Evolutionary conservation across 306 rosid species (phyloP), one percentile per base, ranked within the genome.

Genomic region (Psophocarpus tetragonolobus): DNA sequence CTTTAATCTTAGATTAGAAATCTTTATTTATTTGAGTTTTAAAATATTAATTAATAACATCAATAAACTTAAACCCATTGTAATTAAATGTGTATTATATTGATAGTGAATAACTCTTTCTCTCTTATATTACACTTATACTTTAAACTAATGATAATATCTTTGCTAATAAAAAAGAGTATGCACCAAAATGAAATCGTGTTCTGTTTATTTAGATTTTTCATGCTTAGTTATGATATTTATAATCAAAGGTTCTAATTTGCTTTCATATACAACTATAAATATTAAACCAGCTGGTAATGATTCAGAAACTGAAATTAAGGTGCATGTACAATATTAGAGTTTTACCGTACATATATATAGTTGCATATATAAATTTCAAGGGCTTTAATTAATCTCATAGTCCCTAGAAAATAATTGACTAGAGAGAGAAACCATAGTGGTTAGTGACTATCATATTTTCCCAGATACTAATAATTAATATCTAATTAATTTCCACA

Each of bases 391-490:
- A 60, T 35, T 35, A n/a, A 39, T 27, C 7, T 36, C 30, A 42
- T 41, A 53, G 12, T 23, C 35, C 69, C 26, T 18, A 5, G 17
- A 13, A 9, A 30, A 4, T 2, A 65, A 41, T 12, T 63, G 33
- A 45, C 6, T 35, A 14, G 33, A 4, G 35, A 14, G 33, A 4
- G 35, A 71, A 36, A 61, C 23, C 21, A 42, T 79, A 32, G 29
- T 79, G 69, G 41, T 64, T 78, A 30, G 35, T 78, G 58, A 50
- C 50, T 45, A 17, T 8, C 36, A 74, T 42, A 42, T n/a, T n/a
- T n/a, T n/a, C n/a, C n/a, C n/a, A n/a, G n/a, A n/a, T n/a, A n/a
- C n/a, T n/a, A n/a, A n/a, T 29, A 56, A 35, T 74, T 32, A 69
- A 47, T 64, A 72, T 60, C 58, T 71, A 38, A 39, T 63, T 71